A percentile compares a stretch with the other conserved stretches of the same genome.
phyloP scores from a whole-genome alignment of 805 yeast genomes.

The Peterozyma xylosa region DNA sequence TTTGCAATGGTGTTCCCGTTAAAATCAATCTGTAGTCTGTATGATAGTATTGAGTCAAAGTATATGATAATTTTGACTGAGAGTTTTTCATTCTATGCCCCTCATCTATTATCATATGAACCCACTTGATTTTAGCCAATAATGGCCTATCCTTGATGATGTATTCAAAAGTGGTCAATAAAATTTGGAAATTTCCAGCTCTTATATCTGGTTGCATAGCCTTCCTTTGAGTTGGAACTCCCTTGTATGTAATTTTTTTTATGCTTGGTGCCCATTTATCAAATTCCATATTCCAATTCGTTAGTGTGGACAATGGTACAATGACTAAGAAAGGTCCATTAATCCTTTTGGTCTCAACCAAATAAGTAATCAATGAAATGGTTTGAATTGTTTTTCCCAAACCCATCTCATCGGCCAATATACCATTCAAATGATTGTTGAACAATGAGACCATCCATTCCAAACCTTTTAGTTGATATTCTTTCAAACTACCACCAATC shows the following conservation, averaged over 20 bases:
- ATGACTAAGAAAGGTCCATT: constrained; percentile 70
- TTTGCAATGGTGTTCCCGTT: constrained; percentile 86
- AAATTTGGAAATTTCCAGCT: constrained; percentile 64
- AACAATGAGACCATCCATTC: constrained; percentile 63
- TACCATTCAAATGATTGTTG: constrained; percentile 56
- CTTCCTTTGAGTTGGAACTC: constrained; percentile 68
- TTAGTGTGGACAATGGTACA: constrained; percentile 77
- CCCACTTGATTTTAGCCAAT: constrained; percentile 63
- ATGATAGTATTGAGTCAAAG: constrained; percentile 64
- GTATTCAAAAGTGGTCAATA: constrained; percentile 77
- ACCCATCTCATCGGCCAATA: constrained; percentile 64
- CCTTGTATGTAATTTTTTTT: constrained; percentile 67
- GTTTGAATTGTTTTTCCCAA: constrained; percentile 68
- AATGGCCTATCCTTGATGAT: constrained; percentile 71
- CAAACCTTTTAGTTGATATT: constrained; percentile 61
- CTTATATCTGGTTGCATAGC: constrained; percentile 56
- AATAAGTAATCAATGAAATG: constrained; percentile 66
- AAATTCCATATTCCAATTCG: constrained; percentile 81
- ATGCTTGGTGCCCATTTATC: constrained; percentile 86
- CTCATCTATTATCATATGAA: constrained; percentile 86
- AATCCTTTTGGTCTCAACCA: constrained; percentile 58
- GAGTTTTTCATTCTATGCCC: constrained; percentile 87
- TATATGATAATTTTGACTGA: constrained; percentile 62
- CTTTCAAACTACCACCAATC: constrained; percentile 74
- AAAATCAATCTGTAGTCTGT: constrained; percentile 73